A percentile compares a stretch with the other conserved stretches of the same genome.
Evolutionary conservation across 495 filamentous ascomycete genomes (phyloP).

Genomic region (Penicillium atrosanguineum): DNA sequence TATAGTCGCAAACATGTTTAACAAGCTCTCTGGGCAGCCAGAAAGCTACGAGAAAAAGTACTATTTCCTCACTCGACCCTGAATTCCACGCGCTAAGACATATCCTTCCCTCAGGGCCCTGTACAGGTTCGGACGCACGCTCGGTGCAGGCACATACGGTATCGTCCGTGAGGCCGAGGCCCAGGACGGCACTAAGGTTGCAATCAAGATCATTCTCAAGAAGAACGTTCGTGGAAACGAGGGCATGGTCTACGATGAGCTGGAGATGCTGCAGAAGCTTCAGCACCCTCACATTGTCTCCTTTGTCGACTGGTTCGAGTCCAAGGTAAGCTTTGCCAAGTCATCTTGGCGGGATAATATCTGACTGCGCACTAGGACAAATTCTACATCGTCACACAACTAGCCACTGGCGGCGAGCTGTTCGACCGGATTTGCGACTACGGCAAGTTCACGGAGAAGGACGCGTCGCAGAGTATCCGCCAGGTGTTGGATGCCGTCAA

Average conservation of each 20-base stretch:
- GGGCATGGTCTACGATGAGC: slow-evolving; percentile 96
- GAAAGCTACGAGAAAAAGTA: slow-evolving; percentile 99
- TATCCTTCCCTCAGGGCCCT: slow-evolving; percentile 54
- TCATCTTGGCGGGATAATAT: neutral
- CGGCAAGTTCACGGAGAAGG: slow-evolving; percentile 98
- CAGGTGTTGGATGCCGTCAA: slow-evolving; percentile 93
- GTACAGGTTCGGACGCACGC: slow-evolving; percentile 88
- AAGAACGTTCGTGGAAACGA: slow-evolving; percentile 99
- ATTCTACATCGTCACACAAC: slow-evolving; percentile 98
- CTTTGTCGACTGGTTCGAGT: slow-evolving; percentile 99
- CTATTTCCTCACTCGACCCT: slow-evolving; percentile 13
- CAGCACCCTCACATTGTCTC: slow-evolving; percentile 95
- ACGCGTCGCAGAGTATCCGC: slow-evolving; percentile 93
- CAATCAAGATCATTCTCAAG: slow-evolving; percentile 99
- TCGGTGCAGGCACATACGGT: slow-evolving; percentile 97
- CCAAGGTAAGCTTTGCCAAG: slow-evolving; percentile 50
- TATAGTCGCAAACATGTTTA: slow-evolving; percentile 86
- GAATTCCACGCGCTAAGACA: slow-evolving; percentile 4
- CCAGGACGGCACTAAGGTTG: slow-evolving; percentile 77
- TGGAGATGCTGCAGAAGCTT: slow-evolving; percentile 85
- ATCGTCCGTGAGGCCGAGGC: slow-evolving; percentile 92
- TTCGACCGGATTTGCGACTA: slow-evolving; percentile 99
- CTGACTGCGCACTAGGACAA: slow-evolving; percentile 69
- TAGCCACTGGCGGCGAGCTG: slow-evolving; percentile 93
- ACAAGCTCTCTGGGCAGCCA: slow-evolving; percentile 95